Percentiles rank a stretch among this genome's conserved stretches.
phyloP scores from a whole-genome alignment of 257 asterid species.

The Knoxia roxburghii region DNA sequence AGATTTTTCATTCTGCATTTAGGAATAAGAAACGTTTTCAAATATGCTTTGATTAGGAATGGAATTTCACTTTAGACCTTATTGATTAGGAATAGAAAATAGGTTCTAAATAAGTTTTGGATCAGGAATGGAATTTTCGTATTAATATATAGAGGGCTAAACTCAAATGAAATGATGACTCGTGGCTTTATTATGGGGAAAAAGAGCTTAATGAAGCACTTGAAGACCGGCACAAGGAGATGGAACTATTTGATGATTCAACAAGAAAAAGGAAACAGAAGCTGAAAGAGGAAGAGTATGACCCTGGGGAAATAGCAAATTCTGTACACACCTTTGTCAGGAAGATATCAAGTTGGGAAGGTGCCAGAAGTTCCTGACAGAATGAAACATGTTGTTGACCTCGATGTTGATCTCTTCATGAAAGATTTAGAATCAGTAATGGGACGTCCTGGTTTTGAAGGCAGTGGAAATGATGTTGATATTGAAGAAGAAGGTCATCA shows the following conservation, averaged over 20 bases:
- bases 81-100: too few species aligned
- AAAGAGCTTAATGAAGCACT: slow-evolving; percentile 82
- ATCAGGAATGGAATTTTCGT: too few species aligned
- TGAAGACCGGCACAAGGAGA: slow-evolving; percentile 83
- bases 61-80: too few species aligned
- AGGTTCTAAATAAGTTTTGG: too few species aligned
- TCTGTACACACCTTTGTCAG: slow-evolving; percentile 82
- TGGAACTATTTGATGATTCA: slow-evolving; percentile 61
- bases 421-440: slow-evolving; percentile 68
- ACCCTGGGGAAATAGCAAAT: slow-evolving; percentile 73
- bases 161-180: slow-evolving; percentile 87
- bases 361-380: slow-evolving; percentile 85
- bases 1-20: too few species aligned
- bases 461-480: slow-evolving; percentile 42
- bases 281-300: slow-evolving; percentile 47
- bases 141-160: too few species aligned
- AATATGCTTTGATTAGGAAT: too few species aligned
- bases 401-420: slow-evolving; percentile 82
- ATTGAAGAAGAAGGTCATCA: slow-evolving; percentile 55
- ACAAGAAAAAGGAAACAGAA: slow-evolving; percentile 55
- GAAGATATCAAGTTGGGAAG: slow-evolving; percentile 68
- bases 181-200: slow-evolving; percentile 90
- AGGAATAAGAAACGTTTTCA: too few species aligned
- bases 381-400: slow-evolving; percentile 55
- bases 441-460: slow-evolving; percentile 43